Conservation (phyloP, 305 asterid species). For the Stenogyne calaminthoides region DNA sequence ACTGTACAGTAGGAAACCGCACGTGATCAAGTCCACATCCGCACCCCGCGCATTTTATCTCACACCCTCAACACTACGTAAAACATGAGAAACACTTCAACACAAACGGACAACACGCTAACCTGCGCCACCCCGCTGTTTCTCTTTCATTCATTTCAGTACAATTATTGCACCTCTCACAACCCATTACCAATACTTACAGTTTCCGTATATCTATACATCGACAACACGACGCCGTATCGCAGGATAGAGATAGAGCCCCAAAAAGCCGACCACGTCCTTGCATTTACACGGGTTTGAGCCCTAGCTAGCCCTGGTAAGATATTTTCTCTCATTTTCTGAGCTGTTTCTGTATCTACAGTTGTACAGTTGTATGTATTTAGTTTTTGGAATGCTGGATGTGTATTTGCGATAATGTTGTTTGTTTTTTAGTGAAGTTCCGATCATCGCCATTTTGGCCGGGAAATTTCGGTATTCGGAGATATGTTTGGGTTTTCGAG, state of each 20-base stretch:
- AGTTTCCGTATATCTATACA: constrained; percentile 31
- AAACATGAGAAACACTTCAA: constrained; percentile 35
- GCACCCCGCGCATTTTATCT: constrained; percentile 43
- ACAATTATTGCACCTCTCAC: constrained; percentile 31
- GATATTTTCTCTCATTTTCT: not conserved
- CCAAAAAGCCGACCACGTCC: constrained; percentile 11
- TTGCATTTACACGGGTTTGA: constrained; percentile 24
- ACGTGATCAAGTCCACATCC: no score
- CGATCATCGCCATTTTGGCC: constrained; percentile 28
- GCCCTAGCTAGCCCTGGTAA: constrained; percentile 33
- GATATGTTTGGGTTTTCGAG: constrained; percentile 92
- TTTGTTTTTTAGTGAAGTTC: constrained; percentile 35
- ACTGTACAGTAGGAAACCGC: constrained; percentile 40
- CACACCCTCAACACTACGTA: constrained; percentile 15
- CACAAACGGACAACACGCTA: constrained; percentile 43
- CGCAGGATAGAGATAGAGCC: constrained; percentile 3
- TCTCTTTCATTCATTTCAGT: constrained; percentile 23
- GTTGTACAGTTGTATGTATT: constrained; percentile 1
- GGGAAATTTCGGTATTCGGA: constrained; percentile 30
- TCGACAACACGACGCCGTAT: constrained; percentile 34
- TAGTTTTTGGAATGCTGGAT: not conserved
- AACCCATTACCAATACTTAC: constrained; percentile 33
- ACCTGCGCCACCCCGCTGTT: constrained; percentile 43
- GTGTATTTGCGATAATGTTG: constrained; percentile 27
- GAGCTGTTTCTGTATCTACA: constrained; percentile 13